Base-by-base conservation (phyloP, 2,329 filamentous ascomycete species). In the Dothistroma pini region DNA sequence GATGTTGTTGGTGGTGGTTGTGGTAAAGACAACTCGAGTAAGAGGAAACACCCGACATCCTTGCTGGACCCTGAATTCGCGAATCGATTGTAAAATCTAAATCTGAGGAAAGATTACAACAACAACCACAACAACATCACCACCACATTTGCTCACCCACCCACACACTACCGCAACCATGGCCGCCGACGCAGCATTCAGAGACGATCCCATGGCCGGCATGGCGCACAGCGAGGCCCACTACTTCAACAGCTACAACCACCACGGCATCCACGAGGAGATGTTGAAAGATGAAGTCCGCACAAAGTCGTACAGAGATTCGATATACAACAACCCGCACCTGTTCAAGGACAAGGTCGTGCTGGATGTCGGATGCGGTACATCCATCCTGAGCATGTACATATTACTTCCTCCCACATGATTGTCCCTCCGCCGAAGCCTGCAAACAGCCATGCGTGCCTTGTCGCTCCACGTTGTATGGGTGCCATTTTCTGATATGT, bases 251-350 rank as follows among this genome's bases (percentile, higher is more conserved):
- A 96, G 92, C 93, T 96, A 80, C 66, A 74, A 75, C 69, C 68
- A 61, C 68, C 67, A 72, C 93, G 91, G 91, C 76, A 97, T 96
- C 75, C 93, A 97, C 78, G 93, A 96, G 83, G 93, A 97, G 81
- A 96, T 96, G 93, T 83, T 96, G 87, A 97, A 97, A 89, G 95
- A 99, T 80, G 95, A 99, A 79, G 93, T 99, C 63, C 91, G 95
- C 69, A 99, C 95, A 60, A 86, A 87, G 76, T 96, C 92, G 64
- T 99, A 99, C 83, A 93, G 96, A 83, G 93, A 97, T 77, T 87
- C 95, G 55, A 97, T 99, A 76, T 88, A 96, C 75, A 93, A 97
- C 79, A 99, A 97, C 83, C 90, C 89, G 78, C 95, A 97, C 76
- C 80, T 95, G 31, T 93, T 95, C 83, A 91, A 91, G 81, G 89